phyloP scores from a whole-genome alignment of 768 basidiomycete species.

The Exidia glandulosa region DNA sequence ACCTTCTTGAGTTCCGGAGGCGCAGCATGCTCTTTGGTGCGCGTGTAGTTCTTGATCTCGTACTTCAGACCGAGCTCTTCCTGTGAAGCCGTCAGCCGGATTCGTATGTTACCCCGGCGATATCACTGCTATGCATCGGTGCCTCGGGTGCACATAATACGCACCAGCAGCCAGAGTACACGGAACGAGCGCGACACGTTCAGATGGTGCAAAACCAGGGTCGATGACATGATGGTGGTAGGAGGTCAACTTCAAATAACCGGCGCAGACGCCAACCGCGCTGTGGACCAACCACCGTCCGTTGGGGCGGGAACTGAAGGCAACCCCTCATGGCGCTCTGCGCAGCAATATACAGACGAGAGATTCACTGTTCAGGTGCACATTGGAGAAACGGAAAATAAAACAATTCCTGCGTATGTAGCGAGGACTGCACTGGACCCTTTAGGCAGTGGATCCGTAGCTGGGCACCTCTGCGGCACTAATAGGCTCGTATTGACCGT shows the following conservation, averaged over 20 bases:
- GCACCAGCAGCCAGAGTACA: constrained; percentile 16
- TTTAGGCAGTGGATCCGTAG: constrained; percentile 30
- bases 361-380: too few species aligned
- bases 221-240: not conserved
- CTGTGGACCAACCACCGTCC: too few species aligned
- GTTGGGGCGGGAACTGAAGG: too few species aligned
- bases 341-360: too few species aligned
- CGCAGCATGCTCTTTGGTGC: constrained; percentile 19
- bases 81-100: constrained; percentile 18
- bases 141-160: constrained; percentile 1
- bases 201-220: constrained; percentile 8
- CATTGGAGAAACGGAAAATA: too few species aligned
- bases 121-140: too few species aligned
- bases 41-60: constrained; percentile 31
- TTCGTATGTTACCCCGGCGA: too few species aligned
- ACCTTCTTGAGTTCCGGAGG: constrained; percentile 27
- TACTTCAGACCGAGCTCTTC: constrained; percentile 42
- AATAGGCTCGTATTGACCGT: constrained; percentile 25
- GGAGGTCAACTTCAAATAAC: too few species aligned
- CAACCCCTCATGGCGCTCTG: too few species aligned
- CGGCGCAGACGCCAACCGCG: too few species aligned
- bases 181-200: constrained; percentile 17
- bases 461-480: constrained; percentile 3
- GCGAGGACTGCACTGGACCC: too few species aligned
- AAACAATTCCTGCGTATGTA: too few species aligned